These are phyloP conservation scores for Termitomyces sp. DNA, from an alignment of 768 basidiomycete genomes.

Conservation along the genomic window DNA sequence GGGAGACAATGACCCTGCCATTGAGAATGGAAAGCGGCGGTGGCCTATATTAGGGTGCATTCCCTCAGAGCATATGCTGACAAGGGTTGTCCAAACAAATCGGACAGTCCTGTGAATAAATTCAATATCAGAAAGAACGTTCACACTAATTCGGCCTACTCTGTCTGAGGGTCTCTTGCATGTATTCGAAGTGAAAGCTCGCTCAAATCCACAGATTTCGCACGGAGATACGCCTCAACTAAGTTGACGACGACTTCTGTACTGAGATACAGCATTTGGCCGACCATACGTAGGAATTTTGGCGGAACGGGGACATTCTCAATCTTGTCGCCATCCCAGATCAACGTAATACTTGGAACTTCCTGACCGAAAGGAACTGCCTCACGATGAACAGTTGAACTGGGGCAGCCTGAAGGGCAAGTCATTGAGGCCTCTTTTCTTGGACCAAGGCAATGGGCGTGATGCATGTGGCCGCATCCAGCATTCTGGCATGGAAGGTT, in stretches of 20 bases:
- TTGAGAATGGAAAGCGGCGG: neutral
- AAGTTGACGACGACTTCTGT: neutral
- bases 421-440: neutral
- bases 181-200: neutral
- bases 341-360: neutral
- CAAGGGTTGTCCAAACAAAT: neutral
- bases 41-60: neutral
- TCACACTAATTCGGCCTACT: neutral
- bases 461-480: neutral
- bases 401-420: neutral
- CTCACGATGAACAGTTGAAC: neutral
- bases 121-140: neutral
- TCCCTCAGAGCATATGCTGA: neutral
- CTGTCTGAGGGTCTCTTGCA: neutral
- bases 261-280: neutral
- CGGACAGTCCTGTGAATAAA: neutral
- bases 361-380: neutral
- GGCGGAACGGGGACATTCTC: neutral
- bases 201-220: neutral
- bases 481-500: neutral
- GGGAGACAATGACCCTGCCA: neutral
- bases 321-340: neutral
- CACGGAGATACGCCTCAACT: neutral
- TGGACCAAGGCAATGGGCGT: neutral
- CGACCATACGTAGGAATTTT: neutral